Evolutionary conservation across 2,329 filamentous ascomycete genomes (phyloP).

Genomic region (Clonostachys solani): DNA sequence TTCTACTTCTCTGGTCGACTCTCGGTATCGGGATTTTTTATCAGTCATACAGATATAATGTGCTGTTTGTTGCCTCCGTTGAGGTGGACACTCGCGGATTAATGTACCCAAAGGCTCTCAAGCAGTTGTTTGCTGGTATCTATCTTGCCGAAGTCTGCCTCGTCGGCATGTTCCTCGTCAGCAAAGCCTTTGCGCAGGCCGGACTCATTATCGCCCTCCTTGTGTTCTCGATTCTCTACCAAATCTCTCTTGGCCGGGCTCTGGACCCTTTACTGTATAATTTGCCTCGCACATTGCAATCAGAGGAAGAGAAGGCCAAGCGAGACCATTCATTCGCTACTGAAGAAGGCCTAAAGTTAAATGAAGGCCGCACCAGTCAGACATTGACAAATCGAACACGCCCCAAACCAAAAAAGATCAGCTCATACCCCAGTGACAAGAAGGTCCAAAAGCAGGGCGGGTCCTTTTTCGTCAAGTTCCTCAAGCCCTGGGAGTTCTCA

Average conservation of each 20-base stretch:
- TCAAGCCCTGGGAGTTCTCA: conserved; percentile 73
- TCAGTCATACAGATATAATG: conserved; percentile 79
- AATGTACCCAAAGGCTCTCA: conserved; percentile 80
- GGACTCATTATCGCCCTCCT: conserved; percentile 72
- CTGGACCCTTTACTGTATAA: conserved; percentile 68
- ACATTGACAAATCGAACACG: conserved; percentile 5
- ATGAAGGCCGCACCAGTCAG: conserved; percentile 4
- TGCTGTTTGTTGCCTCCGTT: conserved; percentile 76
- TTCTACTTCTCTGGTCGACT: conserved; percentile 76
- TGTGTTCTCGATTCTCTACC: conserved; percentile 72
- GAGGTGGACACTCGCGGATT: conserved; percentile 84
- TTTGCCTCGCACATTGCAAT: conserved; percentile 57
- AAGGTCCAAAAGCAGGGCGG: not conserved
- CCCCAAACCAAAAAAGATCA: conserved; percentile 10
- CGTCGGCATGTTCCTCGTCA: conserved; percentile 74
- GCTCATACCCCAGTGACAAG: conserved; percentile 9
- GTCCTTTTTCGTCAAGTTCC: conserved; percentile 51
- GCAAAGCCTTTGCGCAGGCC: conserved; percentile 62
- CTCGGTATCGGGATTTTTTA: conserved; percentile 77
- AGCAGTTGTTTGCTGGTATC: conserved; percentile 78
- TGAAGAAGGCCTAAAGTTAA: conserved; percentile 1
- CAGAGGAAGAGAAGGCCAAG: conserved; percentile 30
- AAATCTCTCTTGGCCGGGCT: conserved; percentile 65
- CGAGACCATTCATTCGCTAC: conserved; percentile 1
- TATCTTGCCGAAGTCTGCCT: conserved; percentile 78